phyloP scores from a whole-genome alignment of 2,329 filamentous ascomycete species.

The Ophiostoma australiae region DNA sequence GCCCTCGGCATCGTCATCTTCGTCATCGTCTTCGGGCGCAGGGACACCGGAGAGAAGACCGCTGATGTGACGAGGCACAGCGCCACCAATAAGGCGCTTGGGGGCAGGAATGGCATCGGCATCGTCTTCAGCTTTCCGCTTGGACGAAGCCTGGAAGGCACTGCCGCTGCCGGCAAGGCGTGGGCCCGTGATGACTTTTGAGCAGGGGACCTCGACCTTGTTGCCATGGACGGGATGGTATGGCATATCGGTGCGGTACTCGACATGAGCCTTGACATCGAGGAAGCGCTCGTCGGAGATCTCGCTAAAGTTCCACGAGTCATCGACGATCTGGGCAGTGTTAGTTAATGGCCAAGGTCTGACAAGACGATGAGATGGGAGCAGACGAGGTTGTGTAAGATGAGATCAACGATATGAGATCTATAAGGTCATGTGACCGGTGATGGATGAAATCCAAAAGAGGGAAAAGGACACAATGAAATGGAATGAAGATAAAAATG shows the following conservation, averaged over 20 bases:
- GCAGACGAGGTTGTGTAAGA: background rate
- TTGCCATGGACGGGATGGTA: conserved; percentile 31
- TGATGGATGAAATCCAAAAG: background rate
- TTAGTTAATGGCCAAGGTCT: background rate
- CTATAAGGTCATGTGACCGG: background rate
- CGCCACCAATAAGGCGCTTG: conserved; percentile 40
- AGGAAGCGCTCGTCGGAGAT: conserved; percentile 26
- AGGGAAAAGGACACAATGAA: background rate
- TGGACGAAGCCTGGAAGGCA: conserved; percentile 32
- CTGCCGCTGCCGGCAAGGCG: conserved; percentile 13
- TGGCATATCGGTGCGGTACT: conserved; percentile 25
- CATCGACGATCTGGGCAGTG: conserved; percentile 26
- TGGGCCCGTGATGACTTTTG: conserved; percentile 28
- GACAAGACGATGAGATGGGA: background rate
- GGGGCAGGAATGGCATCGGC: conserved; percentile 46
- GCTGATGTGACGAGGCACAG: conserved; percentile 40
- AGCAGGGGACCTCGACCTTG: conserved; percentile 34
- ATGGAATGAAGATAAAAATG: background rate
- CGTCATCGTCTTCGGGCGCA: conserved; percentile 29
- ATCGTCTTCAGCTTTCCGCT: conserved; percentile 49
- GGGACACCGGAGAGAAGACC: conserved; percentile 36
- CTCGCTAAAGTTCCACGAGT: conserved; percentile 27
- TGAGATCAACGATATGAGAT: background rate
- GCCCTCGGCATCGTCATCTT: conserved; percentile 28
- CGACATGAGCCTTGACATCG: conserved; percentile 28